Base-by-base conservation (phyloP, 2,329 filamentous ascomycete species). In the Bipolaris sorokiniana region DNA sequence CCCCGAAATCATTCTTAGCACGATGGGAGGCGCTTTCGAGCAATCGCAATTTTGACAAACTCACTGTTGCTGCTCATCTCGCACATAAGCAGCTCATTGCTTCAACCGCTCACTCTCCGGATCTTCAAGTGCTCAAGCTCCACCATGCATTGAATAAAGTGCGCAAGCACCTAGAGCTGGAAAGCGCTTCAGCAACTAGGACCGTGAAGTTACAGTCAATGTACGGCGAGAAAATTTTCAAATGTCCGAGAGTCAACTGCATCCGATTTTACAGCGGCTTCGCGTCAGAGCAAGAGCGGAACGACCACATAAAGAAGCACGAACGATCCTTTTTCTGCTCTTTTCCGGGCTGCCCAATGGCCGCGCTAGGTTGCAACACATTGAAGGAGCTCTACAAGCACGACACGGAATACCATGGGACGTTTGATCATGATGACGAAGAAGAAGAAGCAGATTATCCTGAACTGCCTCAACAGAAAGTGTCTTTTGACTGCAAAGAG, bases 281-380 rank as follows among this genome's bases (percentile, higher is more conserved):
- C 20, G 1, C 13, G 16, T 41, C 54, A 9, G n/a, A 18, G 11
- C 41, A 56, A 38, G 22, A 34, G 5, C 48, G 54, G 5, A 48
- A 48, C 22, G 37, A 48, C 26, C 54, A 56, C 9, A 22, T 51
- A 5, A 18, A n/a, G 20, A 56, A 56, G 54, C 48, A 56, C 20
- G 54, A 56, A 20, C 26, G 54, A 22, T 51, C 54, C 11, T 56
- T 56, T 31, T 56, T 56, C 36, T 56, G 54, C 31, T 48, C 54
- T 28, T 56, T 56, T 11, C 20, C 44, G 7, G 48, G 48, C 11
- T 56, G 54, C 40, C 37, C 42, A 28, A 56, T 56, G 54, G 48
- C 54, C 20, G 44, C 28, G 26, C 37, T 56, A 15, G 54, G 54
- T 10, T 56, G 48, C 10, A 37, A 34, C 13, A 56, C 48, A 5